Conservation (phyloP, 2,329 filamentous ascomycete species). For the Zymoseptoria crescenta region DNA sequence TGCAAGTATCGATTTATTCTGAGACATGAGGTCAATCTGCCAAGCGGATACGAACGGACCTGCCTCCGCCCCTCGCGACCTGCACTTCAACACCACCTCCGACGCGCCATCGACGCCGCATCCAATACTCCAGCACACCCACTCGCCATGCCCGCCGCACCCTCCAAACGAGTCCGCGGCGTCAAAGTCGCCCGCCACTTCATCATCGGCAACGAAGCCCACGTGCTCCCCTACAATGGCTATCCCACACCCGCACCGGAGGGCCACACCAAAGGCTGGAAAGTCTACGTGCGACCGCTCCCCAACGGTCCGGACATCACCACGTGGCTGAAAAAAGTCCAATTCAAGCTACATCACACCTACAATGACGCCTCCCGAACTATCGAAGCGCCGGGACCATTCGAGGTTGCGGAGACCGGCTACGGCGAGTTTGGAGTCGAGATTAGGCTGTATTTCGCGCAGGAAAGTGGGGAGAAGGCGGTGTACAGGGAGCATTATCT, state of each 20-base stretch:
- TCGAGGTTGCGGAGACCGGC: constrained; percentile 82
- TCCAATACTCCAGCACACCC: neutral
- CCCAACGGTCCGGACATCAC: constrained; percentile 79
- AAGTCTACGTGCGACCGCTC: constrained; percentile 83
- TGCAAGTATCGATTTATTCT: neutral
- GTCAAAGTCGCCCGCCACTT: constrained; percentile 28
- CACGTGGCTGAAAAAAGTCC: constrained; percentile 92
- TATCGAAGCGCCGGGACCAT: constrained; percentile 66
- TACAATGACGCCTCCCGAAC: constrained; percentile 86
- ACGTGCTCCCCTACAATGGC: constrained; percentile 61
- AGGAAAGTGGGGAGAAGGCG: constrained; percentile 83
- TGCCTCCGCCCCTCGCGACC: neutral
- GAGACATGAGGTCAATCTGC: neutral
- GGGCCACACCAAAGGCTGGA: constrained; percentile 95
- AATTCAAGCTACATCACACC: constrained; percentile 97
- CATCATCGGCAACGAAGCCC: constrained; percentile 45
- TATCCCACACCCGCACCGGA: constrained; percentile 69
- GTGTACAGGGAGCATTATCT: constrained; percentile 93
- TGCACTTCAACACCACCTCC: neutral
- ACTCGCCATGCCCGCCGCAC: constrained; percentile 27
- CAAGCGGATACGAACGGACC: neutral
- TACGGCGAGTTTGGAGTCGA: constrained; percentile 98
- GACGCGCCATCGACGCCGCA: neutral
- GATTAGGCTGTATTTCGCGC: constrained; percentile 87
- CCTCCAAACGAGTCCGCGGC: constrained; percentile 30